phyloP scores from a whole-genome alignment of 73 alveolate species.

The Paramecium caudatum region DNA sequence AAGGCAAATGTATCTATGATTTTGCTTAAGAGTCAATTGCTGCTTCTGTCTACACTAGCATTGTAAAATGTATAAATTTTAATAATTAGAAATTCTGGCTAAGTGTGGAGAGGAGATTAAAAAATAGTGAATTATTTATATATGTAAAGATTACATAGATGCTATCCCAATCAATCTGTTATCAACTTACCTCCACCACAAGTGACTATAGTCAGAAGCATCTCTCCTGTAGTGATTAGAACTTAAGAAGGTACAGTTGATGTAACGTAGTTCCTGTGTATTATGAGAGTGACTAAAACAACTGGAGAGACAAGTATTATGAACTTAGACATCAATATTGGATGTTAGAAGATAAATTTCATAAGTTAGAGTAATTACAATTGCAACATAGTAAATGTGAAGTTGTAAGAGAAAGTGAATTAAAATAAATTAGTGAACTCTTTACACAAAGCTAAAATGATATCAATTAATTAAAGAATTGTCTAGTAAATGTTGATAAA shows the following conservation, averaged over 20 bases:
- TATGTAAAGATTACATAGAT: neutral
- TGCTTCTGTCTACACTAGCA: neutral
- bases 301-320: slow-evolving; percentile 15
- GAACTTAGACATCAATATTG: slow-evolving; percentile 41
- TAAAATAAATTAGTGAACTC: slow-evolving; percentile 10
- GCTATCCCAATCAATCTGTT: neutral
- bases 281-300: slow-evolving; percentile 2
- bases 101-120: neutral
- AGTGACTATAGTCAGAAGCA: slow-evolving; percentile 13
- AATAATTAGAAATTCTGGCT: neutral
- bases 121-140: neutral
- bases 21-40: slow-evolving; percentile 67
- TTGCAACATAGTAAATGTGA: slow-evolving; percentile 23
- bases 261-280: slow-evolving; percentile 1
- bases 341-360: slow-evolving; percentile 10
- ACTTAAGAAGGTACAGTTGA: slow-evolving; percentile 15
- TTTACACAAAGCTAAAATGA: slow-evolving; percentile 27
- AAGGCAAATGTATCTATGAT: slow-evolving; percentile 70
- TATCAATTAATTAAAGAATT: slow-evolving; percentile 10
- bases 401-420: slow-evolving; percentile 54
- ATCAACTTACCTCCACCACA: neutral
- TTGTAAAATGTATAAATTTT: neutral
- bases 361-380: neutral
- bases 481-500: neutral
- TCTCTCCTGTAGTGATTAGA: slow-evolving; percentile 27